Conservation (phyloP, 2,329 filamentous ascomycete genomes). For the Neocatenulostroma microsporum region DNA sequence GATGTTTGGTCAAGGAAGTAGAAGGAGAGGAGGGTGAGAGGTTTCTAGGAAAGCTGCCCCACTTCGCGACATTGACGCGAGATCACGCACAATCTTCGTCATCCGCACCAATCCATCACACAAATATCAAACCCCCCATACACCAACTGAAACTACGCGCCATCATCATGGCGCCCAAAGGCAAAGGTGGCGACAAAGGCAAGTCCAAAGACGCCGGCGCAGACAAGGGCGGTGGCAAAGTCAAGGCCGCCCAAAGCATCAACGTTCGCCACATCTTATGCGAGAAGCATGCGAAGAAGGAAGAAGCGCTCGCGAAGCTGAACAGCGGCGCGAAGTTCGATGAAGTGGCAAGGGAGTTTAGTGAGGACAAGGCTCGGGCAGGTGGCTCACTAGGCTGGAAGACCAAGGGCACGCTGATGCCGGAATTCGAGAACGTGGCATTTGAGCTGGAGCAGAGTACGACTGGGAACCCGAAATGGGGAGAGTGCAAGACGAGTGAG, state of each 20-base stretch:
- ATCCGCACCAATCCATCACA: no score
- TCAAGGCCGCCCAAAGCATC: conserved; percentile 59
- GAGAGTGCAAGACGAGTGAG: conserved; percentile 64
- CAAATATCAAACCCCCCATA: no score
- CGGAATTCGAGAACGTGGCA: conserved; percentile 64
- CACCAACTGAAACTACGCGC: no score
- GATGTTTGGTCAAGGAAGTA: no score
- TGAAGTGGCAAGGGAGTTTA: conserved; percentile 63
- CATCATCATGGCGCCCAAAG: conserved; percentile 27
- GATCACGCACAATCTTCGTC: no score
- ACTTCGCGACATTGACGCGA: no score
- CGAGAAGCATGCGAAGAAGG: conserved; percentile 69
- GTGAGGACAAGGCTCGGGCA: conserved; percentile 68
- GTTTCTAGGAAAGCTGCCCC: no score
- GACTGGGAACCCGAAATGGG: conserved; percentile 56
- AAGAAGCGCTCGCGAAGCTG: conserved; percentile 64
- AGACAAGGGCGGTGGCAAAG: conserved; percentile 21
- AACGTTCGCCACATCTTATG: conserved; percentile 72
- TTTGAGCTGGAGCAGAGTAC: conserved; percentile 61
- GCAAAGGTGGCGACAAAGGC: conserved; percentile 21
- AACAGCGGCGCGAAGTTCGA: conserved; percentile 63
- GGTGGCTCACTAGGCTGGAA: conserved; percentile 69
- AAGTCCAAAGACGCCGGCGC: conserved; percentile 16
- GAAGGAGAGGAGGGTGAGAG: no score
- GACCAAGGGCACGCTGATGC: conserved; percentile 57